Conservation (phyloP, 1,284 basidiomycete genomes). For the Singerocomus inundabilis region DNA sequence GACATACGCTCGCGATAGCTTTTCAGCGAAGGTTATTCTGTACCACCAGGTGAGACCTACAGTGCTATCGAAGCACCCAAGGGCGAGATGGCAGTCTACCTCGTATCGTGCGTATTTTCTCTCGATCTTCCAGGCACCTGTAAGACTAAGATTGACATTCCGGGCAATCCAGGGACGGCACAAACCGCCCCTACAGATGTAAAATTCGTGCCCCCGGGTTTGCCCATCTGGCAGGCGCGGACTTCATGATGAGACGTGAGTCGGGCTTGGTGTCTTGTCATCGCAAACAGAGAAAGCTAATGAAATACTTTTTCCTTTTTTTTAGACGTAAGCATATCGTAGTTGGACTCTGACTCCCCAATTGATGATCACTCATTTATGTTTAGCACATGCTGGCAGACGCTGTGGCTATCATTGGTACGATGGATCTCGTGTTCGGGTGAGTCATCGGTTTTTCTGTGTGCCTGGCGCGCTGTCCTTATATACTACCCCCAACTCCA, state of each 20-base stretch:
- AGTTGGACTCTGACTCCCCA: conserved; percentile 15
- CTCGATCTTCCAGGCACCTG: neutral
- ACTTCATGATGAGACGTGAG: conserved; percentile 93
- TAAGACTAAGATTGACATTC: neutral
- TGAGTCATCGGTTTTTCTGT: conserved; percentile 42
- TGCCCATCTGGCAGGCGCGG: conserved; percentile 87
- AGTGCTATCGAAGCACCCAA: conserved; percentile 98
- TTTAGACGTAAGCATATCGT: conserved; percentile 52
- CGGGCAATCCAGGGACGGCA: conserved; percentile 62
- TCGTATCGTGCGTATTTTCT: conserved; percentile 69
- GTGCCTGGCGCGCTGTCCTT: neutral
- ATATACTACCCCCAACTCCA: conserved; percentile 7
- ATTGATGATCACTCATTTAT: conserved; percentile 25
- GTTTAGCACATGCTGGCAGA: conserved; percentile 85
- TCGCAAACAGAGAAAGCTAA: conserved; percentile 1
- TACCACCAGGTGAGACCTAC: conserved; percentile 98
- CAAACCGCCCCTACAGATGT: conserved; percentile 91
- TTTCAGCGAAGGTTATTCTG: conserved; percentile 96
- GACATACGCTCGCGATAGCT: conserved; percentile 45
- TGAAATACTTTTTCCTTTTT: neutral
- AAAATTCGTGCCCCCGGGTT: conserved; percentile 94
- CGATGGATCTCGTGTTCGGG: conserved; percentile 89
- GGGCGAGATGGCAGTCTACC: conserved; percentile 97
- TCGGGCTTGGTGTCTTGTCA: conserved; percentile 6
- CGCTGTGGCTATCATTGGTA: conserved; percentile 91